Base-by-base conservation (phyloP, 2,329 filamentous ascomycete genomes). In the Rosellinia necatrix region DNA sequence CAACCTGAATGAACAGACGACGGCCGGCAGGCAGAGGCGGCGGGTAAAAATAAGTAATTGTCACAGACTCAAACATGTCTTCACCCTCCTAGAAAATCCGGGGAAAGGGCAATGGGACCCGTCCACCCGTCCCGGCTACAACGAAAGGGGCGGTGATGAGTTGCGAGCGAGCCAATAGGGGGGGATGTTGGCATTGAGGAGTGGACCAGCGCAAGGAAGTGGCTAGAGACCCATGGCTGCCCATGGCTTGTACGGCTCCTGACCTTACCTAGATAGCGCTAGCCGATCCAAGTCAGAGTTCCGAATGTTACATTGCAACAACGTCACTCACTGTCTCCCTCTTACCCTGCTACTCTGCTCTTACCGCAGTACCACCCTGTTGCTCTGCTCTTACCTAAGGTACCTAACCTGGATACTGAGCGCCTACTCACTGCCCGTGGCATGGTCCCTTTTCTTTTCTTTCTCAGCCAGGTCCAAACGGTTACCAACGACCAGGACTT, bases 11-110 rank as follows among this genome's bases (percentile, higher is more conserved):
- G 17, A 41, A n/a, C 13, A 24, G 13, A 43, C 40, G 21, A 29
- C 15, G 35, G 41, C n/a, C n/a, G n/a, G n/a, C n/a, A n/a, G n/a
- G n/a, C n/a, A n/a, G n/a, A n/a, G 9, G 25, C n/a, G 13, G 10
- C 38, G 38, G 38, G 38, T 42, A 25, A 42, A 42, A 30, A 25
- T 29, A 27, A n/a, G 30, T 35, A n/a, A n/a, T n/a, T n/a, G n/a
- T n/a, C n/a, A n/a, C n/a, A n/a, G n/a, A n/a, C n/a, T n/a, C n/a
- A n/a, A n/a, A n/a, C n/a, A n/a, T n/a, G n/a, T n/a, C n/a, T n/a
- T n/a, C n/a, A n/a, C n/a, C 24, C 19, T 5, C 54, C 43, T 41
- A 22, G 56, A 51, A 56, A 59, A 59, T 59, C 56, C 53, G 56
- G 56, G 56, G 56, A 59, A 59, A 49, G 40, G 22, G 9, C 15